Conservation (phyloP, 2,329 filamentous ascomycete genomes). For the Xylaria polymorpha region DNA sequence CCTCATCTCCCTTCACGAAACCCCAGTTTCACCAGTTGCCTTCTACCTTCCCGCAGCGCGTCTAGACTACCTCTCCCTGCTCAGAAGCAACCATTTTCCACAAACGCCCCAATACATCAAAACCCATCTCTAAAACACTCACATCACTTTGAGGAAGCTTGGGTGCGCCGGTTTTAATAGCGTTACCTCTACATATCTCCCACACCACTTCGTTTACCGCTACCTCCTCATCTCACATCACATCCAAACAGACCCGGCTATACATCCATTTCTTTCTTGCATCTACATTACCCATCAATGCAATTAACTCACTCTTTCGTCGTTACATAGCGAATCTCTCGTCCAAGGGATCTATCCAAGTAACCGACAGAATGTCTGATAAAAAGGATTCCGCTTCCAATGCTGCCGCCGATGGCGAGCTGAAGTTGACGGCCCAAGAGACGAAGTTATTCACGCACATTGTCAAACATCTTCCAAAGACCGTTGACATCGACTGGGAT, state of each 20-base stretch:
- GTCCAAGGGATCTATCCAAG: not conserved
- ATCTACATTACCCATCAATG: not conserved
- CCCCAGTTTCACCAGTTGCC: not conserved
- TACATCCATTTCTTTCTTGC: not conserved
- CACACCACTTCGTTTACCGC: not conserved
- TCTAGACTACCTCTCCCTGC: not conserved
- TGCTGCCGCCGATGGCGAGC: constrained; percentile 3
- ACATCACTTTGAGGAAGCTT: not conserved
- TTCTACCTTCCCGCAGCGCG: not conserved
- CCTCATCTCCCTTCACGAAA: not conserved
- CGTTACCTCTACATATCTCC: not conserved
- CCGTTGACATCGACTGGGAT: constrained; percentile 39
- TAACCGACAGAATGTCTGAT: constrained; percentile 25
- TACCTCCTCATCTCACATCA: not conserved
- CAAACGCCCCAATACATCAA: not conserved
- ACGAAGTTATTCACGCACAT: constrained; percentile 39
- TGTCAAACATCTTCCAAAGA: constrained; percentile 41
- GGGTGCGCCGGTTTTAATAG: constrained; percentile 4
- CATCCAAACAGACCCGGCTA: not conserved
- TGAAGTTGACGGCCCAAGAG: constrained; percentile 27
- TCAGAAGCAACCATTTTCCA: not conserved
- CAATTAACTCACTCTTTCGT: constrained; percentile 4
- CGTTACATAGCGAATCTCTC: not conserved
- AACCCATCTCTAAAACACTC: too few species aligned
- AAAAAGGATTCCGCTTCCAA: not conserved